Percentiles rank a stretch among this genome's conserved stretches.
phyloP scores from a whole-genome alignment of 2,329 filamentous ascomycete genomes.

The Colletotrichum coccodes region DNA sequence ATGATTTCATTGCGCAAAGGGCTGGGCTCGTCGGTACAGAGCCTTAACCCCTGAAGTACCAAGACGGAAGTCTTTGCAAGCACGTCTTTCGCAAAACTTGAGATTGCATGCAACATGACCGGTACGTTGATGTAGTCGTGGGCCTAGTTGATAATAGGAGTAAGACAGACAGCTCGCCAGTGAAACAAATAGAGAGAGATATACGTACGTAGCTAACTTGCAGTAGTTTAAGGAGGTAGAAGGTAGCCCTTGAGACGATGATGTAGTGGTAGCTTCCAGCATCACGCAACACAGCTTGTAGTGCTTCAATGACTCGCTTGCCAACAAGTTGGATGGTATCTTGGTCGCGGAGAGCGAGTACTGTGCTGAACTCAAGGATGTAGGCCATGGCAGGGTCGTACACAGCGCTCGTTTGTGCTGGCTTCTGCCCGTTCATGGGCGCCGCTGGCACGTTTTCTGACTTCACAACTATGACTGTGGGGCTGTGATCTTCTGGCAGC shows the following conservation, averaged over 20 bases:
- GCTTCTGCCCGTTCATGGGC: slow-evolving; percentile 69
- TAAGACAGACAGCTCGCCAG: slow-evolving; percentile 38
- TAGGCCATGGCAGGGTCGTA: slow-evolving; percentile 93
- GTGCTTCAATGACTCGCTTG: slow-evolving; percentile 79
- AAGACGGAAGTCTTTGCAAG: slow-evolving; percentile 80
- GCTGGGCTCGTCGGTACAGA: slow-evolving; percentile 82
- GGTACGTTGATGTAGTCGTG: slow-evolving; percentile 92
- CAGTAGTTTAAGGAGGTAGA: slow-evolving; percentile 86
- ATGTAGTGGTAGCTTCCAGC: slow-evolving; percentile 82
- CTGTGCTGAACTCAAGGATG: slow-evolving; percentile 89
- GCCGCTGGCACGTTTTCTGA: slow-evolving; percentile 77
- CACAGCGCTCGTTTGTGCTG: slow-evolving; percentile 61
- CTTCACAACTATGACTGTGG: slow-evolving; percentile 88
- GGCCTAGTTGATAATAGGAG: slow-evolving; percentile 62
- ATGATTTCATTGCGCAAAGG: slow-evolving; percentile 91
- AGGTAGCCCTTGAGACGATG: slow-evolving; percentile 84
- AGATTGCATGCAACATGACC: slow-evolving; percentile 90
- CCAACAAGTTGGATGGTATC: slow-evolving; percentile 79
- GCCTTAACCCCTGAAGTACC: slow-evolving; percentile 80
- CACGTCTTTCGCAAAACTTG: slow-evolving; percentile 82
- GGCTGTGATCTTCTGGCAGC: slow-evolving; percentile 83
- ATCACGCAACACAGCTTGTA: slow-evolving; percentile 87
- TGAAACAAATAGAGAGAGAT: neutral
- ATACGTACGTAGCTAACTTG: slow-evolving; percentile 83
- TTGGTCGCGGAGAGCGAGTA: slow-evolving; percentile 80